phyloP scores from a whole-genome alignment of 768 basidiomycete species.

The Pluteus cervinus region DNA sequence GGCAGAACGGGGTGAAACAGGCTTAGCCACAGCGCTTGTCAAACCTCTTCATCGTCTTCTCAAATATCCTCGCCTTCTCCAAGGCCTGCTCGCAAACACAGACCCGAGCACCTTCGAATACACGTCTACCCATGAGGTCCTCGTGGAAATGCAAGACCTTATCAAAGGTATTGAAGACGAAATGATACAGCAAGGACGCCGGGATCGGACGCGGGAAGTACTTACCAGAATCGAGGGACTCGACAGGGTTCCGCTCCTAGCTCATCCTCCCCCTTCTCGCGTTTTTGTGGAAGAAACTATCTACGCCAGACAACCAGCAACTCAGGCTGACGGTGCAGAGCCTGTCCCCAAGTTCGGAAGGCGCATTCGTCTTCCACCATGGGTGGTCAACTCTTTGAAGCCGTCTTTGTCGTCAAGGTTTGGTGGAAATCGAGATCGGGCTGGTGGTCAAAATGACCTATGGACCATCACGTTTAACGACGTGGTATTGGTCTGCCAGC shows the following conservation, averaged over 20 bases:
- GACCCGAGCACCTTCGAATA: slow-evolving; percentile 98
- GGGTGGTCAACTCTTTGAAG: slow-evolving; percentile 64
- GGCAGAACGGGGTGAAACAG: slow-evolving; percentile 84
- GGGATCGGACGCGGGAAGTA: slow-evolving; percentile 91
- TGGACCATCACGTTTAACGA: slow-evolving; percentile 98
- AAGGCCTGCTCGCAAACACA: slow-evolving; percentile 95
- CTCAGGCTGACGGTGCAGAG: slow-evolving; percentile 28
- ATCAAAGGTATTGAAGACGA: slow-evolving; percentile 97
- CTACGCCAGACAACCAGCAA: too few species aligned
- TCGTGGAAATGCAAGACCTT: slow-evolving; percentile 95
- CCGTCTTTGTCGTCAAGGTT: slow-evolving; percentile 87
- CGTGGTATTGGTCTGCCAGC: slow-evolving; percentile 87
- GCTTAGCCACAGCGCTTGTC: slow-evolving; percentile 88
- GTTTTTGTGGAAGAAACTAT: slow-evolving; percentile 80
- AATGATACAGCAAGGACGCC: slow-evolving; percentile 93
- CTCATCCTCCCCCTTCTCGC: slow-evolving; percentile 84
- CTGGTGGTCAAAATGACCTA: slow-evolving; percentile 73
- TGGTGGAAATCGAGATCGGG: slow-evolving; percentile 54
- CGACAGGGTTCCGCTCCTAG: slow-evolving; percentile 89
- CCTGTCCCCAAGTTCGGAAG: slow-evolving; percentile 25
- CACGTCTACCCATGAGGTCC: slow-evolving; percentile 93
- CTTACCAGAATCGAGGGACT: slow-evolving; percentile 96
- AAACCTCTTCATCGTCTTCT: slow-evolving; percentile 96
- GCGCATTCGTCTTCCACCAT: slow-evolving; percentile 34
- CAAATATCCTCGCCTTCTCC: slow-evolving; percentile 96